Base-by-base conservation (phyloP, 2,329 filamentous ascomycete species). In the Fusarium stilboides region DNA sequence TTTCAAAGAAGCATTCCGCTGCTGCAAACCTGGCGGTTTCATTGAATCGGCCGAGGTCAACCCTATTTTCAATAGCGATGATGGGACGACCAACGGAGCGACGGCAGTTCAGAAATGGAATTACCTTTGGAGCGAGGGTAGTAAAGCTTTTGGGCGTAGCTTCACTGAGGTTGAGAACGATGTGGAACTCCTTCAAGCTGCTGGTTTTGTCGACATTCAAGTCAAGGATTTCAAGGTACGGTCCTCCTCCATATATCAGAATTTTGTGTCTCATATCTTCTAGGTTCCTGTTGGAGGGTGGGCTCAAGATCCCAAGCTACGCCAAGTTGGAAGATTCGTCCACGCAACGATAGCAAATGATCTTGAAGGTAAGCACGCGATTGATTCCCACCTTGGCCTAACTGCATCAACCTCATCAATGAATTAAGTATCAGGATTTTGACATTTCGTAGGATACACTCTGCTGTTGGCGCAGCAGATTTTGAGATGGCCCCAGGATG, bases 271-370 rank as follows among this genome's bases (percentile, higher is more conserved):
- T 42, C 6, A 53, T 22, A 24, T 17, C 7, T 3, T 20, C 3
- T 19, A 56, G 57, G 24, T 61, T 17, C 61, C 62, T n/a, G 33
- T 65, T 15, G 62, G 62, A 2, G 40, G 57, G 8, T 65, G 62
- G 57, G 28, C 51, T 1, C 57, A 62, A n/a, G 57, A 57, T 10
- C 33, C 22, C 6, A 62, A 46, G 14, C 33, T 57, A 1, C 36
- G 52, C 5, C 34, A 53, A 12, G 54, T 65, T 2, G 62, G 62
- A 3, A 40, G 42, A 4, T 65, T 52, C 20, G 45, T 50, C 3
- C 62, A 44, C 5, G 39, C 47, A 6, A 24, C 24, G 33, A 39
- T 65, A 0, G 57, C 62, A 12, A 44, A 45, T 7, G 62, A 62
- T n/a, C 20, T 62, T 15, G 57, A 65, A 34, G 62, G 62, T 34